phyloP scores from a whole-genome alignment of 805 yeast species.

The Wickerhamomyces canadensis region DNA sequence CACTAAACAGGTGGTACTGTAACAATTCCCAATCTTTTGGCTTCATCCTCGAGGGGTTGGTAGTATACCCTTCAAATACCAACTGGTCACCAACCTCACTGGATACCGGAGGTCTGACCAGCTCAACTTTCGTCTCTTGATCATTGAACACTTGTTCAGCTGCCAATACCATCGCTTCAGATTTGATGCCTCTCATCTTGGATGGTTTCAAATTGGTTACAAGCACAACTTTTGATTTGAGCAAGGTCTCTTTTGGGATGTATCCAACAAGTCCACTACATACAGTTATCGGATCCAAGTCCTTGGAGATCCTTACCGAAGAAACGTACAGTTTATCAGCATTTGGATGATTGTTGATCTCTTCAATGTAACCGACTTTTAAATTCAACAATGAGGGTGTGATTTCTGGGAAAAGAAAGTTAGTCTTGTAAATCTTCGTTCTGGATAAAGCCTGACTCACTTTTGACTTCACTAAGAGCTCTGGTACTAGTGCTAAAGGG shows the following conservation, averaged over 20 bases:
- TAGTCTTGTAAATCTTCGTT: background rate
- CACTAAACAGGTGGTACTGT: constrained; percentile 6
- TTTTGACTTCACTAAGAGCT: background rate
- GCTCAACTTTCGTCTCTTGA: constrained; percentile 30
- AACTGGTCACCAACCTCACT: constrained; percentile 35
- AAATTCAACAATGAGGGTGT: constrained; percentile 24
- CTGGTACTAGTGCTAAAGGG: too few species aligned
- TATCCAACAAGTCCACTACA: constrained; percentile 54
- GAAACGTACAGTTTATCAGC: constrained; percentile 60
- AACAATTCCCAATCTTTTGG: constrained; percentile 12
- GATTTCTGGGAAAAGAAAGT: background rate
- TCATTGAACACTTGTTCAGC: constrained; percentile 33
- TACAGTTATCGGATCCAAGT: constrained; percentile 30
- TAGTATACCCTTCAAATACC: constrained; percentile 25
- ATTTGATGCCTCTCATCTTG: constrained; percentile 55
- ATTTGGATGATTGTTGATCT: constrained; percentile 44
- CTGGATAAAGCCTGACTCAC: too few species aligned
- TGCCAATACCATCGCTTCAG: constrained; percentile 67
- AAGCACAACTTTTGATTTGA: constrained; percentile 41
- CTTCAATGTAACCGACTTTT: constrained; percentile 43
- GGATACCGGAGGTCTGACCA: constrained; percentile 39
- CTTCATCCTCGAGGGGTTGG: constrained; percentile 4
- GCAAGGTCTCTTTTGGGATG: constrained; percentile 34
- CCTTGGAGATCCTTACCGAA: constrained; percentile 25
- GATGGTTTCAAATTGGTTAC: constrained; percentile 54